Evolutionary conservation across 2,329 filamentous ascomycete genomes (phyloP).

Genomic region (Sclerotiophoma versabilis): DNA sequence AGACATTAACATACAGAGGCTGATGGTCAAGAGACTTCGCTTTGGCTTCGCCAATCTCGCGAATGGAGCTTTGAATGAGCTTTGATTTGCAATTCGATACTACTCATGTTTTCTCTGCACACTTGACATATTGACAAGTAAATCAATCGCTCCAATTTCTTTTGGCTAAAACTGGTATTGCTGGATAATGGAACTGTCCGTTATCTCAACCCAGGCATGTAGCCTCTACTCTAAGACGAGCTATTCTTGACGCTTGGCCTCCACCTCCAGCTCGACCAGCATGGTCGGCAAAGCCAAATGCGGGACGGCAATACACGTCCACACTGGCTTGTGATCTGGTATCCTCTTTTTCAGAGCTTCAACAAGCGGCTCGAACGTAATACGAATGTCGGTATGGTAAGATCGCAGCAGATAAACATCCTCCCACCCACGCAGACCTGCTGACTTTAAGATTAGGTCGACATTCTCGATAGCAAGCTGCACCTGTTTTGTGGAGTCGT

Average conservation of each 20-base stretch:
- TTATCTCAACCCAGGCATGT: no score
- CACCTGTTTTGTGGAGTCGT: not conserved
- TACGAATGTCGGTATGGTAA: not conserved
- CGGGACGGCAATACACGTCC: not conserved
- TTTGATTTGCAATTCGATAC: no score
- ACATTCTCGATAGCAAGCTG: constrained; percentile 3
- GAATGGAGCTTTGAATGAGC: no score
- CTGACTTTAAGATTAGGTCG: not conserved
- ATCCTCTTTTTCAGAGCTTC: constrained; percentile 1
- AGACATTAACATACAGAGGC: no score
- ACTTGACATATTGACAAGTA: no score
- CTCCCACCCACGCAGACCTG: constrained; percentile 7
- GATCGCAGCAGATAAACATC: constrained; percentile 2
- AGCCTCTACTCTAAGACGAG: no score
- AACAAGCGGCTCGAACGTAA: not conserved
- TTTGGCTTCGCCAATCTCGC: no score
- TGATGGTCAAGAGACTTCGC: no score
- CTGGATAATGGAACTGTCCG: no score
- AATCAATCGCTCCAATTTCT: no score
- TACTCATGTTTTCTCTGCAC: no score
- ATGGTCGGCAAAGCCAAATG: not conserved
- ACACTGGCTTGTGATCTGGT: not conserved
- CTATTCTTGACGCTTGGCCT: not conserved
- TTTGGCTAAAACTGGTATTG: no score
- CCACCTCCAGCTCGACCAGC: constrained; percentile 6